These are phyloP conservation scores for Oehlia diaphana DNA, from an alignment of 192 early-diverging fungal species.

Conservation along the genomic window DNA sequence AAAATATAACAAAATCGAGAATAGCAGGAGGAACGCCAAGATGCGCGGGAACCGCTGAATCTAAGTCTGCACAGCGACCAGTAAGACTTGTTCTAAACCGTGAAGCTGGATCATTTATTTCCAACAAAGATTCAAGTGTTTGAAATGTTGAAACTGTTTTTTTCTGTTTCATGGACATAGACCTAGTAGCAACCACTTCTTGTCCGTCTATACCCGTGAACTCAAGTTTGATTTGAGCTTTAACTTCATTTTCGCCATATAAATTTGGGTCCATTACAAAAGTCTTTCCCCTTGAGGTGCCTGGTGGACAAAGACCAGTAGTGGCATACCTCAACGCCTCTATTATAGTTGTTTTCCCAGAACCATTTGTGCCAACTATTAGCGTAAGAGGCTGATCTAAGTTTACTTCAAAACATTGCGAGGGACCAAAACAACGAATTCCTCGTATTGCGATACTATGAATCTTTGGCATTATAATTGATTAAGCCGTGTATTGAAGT, in stretches of 20 bases:
- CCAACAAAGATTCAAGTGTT: slow-evolving; percentile 79
- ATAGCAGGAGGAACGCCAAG: slow-evolving; percentile 91
- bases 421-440: slow-evolving; percentile 89
- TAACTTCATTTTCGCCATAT: slow-evolving; percentile 70
- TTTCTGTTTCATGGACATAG: slow-evolving; percentile 73
- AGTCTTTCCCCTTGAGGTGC: slow-evolving; percentile 72
- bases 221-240: slow-evolving; percentile 87
- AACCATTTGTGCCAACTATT: slow-evolving; percentile 94
- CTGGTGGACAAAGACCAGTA: slow-evolving; percentile 89
- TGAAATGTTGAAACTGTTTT: slow-evolving; percentile 58
- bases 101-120: slow-evolving; percentile 54
- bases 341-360: slow-evolving; percentile 98
- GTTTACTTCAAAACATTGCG: slow-evolving; percentile 69
- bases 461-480: background rate
- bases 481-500: background rate
- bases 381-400: slow-evolving; percentile 92
- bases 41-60: slow-evolving; percentile 78
- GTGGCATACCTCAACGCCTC: slow-evolving; percentile 95
- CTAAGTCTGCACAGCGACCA: slow-evolving; percentile 81
- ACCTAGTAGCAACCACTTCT: slow-evolving; percentile 72
- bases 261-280: slow-evolving; percentile 97
- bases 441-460: slow-evolving; percentile 68
- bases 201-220: slow-evolving; percentile 79
- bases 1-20: slow-evolving; percentile 97
- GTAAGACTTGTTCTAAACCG: slow-evolving; percentile 71